These are phyloP conservation scores for Acanthamoeba triangularis DNA, from an alignment of 208 protist species.

Conservation along the genomic window DNA sequence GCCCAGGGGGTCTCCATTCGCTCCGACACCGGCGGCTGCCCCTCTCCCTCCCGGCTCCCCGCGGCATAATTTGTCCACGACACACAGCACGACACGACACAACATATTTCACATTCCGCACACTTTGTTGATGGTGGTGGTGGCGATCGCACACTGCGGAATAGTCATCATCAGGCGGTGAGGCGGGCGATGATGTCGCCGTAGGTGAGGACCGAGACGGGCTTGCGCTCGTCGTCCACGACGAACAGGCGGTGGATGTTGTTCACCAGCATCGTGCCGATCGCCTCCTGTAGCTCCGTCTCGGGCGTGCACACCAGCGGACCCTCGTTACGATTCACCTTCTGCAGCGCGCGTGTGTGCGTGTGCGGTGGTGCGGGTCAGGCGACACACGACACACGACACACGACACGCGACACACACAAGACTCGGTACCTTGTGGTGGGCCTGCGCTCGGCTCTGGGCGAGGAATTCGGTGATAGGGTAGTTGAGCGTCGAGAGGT, in stretches of 20 bases:
- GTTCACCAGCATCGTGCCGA: constrained; percentile 54
- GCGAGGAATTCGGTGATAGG: constrained; percentile 17
- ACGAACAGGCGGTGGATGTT: constrained; percentile 65
- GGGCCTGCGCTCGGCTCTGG: not conserved
- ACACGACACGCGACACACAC: too few relatives aligned
- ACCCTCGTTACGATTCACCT: not conserved
- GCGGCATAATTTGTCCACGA: too few relatives aligned
- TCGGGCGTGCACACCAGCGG: not conserved
- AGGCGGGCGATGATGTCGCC: constrained; percentile 48
- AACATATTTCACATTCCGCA: too few relatives aligned
- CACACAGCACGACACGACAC: too few relatives aligned
- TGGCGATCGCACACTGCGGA: too few relatives aligned
- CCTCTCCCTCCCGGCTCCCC: not conserved
- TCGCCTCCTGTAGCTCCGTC: constrained; percentile 18
- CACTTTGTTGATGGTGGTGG: too few relatives aligned
- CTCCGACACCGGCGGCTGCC: not conserved
- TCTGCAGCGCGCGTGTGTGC: not conserved
- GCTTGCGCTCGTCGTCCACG: constrained; percentile 2
- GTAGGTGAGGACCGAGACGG: constrained; percentile 47
- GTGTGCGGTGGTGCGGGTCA: too few relatives aligned
- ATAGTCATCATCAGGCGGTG: too few relatives aligned
- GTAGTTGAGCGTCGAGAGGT: constrained; percentile 29
- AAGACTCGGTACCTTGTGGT: constrained; percentile 4
- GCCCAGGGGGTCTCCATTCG: not conserved
- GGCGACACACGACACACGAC: too few relatives aligned